Evolutionary conservation across 352 stramenopile genomes (phyloP).

Genomic region (Pythium phragmiticola): DNA sequence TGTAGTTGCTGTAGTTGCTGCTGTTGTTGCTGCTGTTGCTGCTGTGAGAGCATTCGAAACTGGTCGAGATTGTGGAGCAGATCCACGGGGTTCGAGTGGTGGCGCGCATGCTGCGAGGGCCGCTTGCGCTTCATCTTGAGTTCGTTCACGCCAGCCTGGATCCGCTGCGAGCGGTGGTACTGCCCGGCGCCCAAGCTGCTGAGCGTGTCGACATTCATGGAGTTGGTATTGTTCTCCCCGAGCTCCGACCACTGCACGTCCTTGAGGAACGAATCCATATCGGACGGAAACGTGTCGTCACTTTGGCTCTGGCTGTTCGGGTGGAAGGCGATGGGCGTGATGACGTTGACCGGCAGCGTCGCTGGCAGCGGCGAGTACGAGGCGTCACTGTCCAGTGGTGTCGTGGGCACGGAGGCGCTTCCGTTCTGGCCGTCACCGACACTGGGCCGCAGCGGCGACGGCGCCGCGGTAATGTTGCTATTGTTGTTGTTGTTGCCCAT

Average conservation of each 20-base stretch:
- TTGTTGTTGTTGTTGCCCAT: conserved; percentile 3
- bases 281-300: conserved; percentile 25
- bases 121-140: conserved; percentile 84
- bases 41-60: conserved; percentile 61
- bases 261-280: conserved; percentile 31
- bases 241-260: conserved; percentile 33
- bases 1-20: conserved; percentile 5
- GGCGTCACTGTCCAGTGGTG: conserved; percentile 17
- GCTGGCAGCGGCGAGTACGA: conserved; percentile 20
- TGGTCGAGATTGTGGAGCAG: conserved; percentile 76
- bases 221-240: conserved; percentile 26
- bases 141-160: conserved; percentile 63
- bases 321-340: conserved; percentile 24
- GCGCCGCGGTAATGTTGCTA: neutral
- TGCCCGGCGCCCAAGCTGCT: conserved; percentile 27
- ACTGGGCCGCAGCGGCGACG: conserved; percentile 23
- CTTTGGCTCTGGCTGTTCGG: neutral
- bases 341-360: conserved; percentile 29
- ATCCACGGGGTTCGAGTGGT: conserved; percentile 79
- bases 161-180: conserved; percentile 53
- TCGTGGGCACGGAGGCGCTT: conserved; percentile 22
- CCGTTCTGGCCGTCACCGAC: conserved; percentile 6
- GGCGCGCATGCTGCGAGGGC: conserved; percentile 48
- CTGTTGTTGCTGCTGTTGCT: conserved; percentile 37
- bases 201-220: conserved; percentile 27